Evolutionary conservation across 2,329 filamentous ascomycete species (phyloP).

Genomic region (Fonsecaea monophora): DNA sequence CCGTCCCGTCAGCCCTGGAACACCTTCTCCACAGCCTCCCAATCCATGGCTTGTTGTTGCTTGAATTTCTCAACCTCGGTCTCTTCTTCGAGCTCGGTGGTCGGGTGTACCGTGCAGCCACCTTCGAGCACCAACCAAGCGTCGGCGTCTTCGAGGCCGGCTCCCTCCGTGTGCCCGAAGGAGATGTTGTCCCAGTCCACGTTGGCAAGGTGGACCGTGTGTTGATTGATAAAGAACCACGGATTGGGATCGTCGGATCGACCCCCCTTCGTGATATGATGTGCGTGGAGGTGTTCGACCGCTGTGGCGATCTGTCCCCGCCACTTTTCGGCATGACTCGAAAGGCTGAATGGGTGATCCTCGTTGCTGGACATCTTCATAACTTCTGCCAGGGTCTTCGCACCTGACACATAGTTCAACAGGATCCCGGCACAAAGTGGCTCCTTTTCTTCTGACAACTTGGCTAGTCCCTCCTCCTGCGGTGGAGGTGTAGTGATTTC

Average conservation of each 20-base stretch:
- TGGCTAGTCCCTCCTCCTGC: not conserved
- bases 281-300: slow-evolving; percentile 16
- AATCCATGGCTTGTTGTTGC: slow-evolving; percentile 6
- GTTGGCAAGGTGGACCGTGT: slow-evolving; percentile 3
- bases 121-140: slow-evolving; percentile 13
- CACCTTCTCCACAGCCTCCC: slow-evolving; percentile 4
- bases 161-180: not conserved
- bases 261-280: slow-evolving; percentile 12
- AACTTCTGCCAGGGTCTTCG: slow-evolving; percentile 6
- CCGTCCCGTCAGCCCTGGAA: slow-evolving; percentile 1
- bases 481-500: not conserved
- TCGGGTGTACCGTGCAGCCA: not conserved
- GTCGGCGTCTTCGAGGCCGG: slow-evolving; percentile 1
- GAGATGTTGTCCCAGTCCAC: not conserved
- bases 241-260: not conserved
- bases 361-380: not conserved
- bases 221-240: slow-evolving; percentile 11
- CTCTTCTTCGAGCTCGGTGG: not conserved
- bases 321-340: slow-evolving; percentile 18
- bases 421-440: slow-evolving; percentile 16
- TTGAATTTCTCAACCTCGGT: slow-evolving; percentile 1
- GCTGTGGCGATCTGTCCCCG: slow-evolving; percentile 11
- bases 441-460: not conserved
- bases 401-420: slow-evolving; percentile 18
- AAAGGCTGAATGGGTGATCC: not conserved